Base-by-base conservation (phyloP, 2,329 filamentous ascomycete species). In the Curvularia eragrostidis region DNA sequence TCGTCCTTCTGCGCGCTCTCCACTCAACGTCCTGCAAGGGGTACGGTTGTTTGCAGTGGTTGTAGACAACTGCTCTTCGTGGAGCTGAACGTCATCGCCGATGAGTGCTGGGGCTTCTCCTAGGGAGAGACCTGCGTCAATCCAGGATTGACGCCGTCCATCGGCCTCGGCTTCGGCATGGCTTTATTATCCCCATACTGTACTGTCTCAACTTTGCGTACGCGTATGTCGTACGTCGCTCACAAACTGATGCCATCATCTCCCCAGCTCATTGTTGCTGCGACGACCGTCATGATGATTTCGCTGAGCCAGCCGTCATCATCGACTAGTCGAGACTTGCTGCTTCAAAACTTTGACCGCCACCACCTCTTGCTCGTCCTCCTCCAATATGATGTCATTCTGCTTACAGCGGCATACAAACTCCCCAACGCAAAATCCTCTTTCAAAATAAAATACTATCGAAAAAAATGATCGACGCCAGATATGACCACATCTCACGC, bases 391-490 rank as follows among this genome's bases (percentile, higher is more conserved):
- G 49, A 57, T 53, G 49, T 57, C 54, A 57, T 57, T 30, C 39
- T 42, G 54, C 54, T 57, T 53, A 43, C 24, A 43, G 19, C 47
- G 18, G n/a, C 34, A 13, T 58, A 24, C 30, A 36, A 49, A 38
- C 39, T 30, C 36, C 32, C 18, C 38, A 51, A 42, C 43, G 36
- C 26, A 4, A 52, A 52, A 18, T 28, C 24, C 21, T n/a, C 36
- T 54, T 51, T 58, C 50, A 36, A 58, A 54, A 54, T 54, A 54
- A 39, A 49, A 38, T 24, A 34, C 15, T 36, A 58, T 58, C 28
- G 28, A 50, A 36, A 36, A 36, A 53, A 43, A 28, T 18, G 55
- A 58, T 58, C 55, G 55, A 49, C 55, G 43, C 28, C 24, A 42
- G 38, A 23, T 8, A 36, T 43, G 50, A 43, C 55, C 51, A 26